phyloP scores from a whole-genome alignment of 371 early-diverging fungal species.

The Rhizopus sp. region DNA sequence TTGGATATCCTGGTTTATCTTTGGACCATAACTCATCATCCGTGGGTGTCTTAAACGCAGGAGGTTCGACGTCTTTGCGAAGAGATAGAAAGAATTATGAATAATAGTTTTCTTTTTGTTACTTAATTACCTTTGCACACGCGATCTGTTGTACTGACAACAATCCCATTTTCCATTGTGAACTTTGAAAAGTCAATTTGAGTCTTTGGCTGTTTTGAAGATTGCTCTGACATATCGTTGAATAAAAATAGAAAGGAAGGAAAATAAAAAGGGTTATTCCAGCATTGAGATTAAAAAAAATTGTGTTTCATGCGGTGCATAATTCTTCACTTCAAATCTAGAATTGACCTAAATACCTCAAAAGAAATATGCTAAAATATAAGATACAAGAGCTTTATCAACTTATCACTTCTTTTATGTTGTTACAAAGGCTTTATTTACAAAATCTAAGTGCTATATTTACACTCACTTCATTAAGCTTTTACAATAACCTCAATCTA shows the following conservation, averaged over 20 bases:
- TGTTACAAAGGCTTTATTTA: too few relatives aligned
- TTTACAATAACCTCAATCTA: too few relatives aligned
- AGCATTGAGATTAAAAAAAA: background rate
- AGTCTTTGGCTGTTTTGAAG: constrained; percentile 14
- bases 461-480: too few relatives aligned
- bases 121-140: constrained; percentile 62
- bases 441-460: too few relatives aligned
- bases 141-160: constrained; percentile 72
- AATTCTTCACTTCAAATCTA: too few relatives aligned
- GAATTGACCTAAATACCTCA: too few relatives aligned
- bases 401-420: too few relatives aligned
- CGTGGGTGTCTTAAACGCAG: constrained; percentile 54
- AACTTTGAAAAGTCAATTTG: constrained; percentile 65
- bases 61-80: constrained; percentile 26
- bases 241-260: background rate
- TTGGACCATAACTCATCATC: constrained; percentile 61
- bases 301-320: background rate
- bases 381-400: too few relatives aligned
- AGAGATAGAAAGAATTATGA: background rate
- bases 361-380: too few relatives aligned
- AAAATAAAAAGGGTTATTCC: background rate
- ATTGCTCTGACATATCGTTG: background rate
- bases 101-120: too few relatives aligned
- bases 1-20: constrained; percentile 73
- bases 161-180: constrained; percentile 71